Percentiles rank a stretch among this genome's conserved stretches.
These are phyloP conservation scores for Backusella psychrophila DNA, from an alignment of 192 early-diverging fungal genomes.

Conservation along the genomic window DNA sequence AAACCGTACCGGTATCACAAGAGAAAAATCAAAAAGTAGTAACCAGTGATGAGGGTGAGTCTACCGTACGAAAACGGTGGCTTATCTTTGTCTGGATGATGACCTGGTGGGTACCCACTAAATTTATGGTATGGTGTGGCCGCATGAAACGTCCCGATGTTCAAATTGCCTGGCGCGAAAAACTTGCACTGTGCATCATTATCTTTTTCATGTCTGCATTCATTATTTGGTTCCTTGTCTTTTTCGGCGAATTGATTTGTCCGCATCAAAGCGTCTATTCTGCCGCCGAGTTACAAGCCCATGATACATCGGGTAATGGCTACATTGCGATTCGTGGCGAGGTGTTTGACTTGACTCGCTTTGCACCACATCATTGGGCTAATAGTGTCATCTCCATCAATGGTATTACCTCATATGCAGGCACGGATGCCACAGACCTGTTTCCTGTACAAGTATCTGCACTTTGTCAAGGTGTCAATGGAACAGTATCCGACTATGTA, in stretches of 20 bases:
- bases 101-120: conserved; percentile 82
- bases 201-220: conserved; percentile 77
- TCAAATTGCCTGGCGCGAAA: conserved; percentile 96
- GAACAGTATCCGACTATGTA: conserved; percentile 42
- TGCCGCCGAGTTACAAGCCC: conserved; percentile 49
- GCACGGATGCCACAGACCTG: conserved; percentile 57
- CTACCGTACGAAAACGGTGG: conserved; percentile 74
- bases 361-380: conserved; percentile 54
- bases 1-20: conserved; percentile 29
- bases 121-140: conserved; percentile 65
- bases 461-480: conserved; percentile 46
- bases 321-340: conserved; percentile 77
- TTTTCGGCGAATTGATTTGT: conserved; percentile 73
- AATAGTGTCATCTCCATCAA: conserved; percentile 49
- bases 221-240: conserved; percentile 85
- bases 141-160: conserved; percentile 77
- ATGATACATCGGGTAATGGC: conserved; percentile 47
- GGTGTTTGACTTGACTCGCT: conserved; percentile 75
- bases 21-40: conserved; percentile 33
- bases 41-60: not conserved
- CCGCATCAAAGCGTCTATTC: conserved; percentile 74
- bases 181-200: conserved; percentile 89
- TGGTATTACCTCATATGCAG: conserved; percentile 58
- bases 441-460: conserved; percentile 78
- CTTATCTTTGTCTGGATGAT: conserved; percentile 73